phyloP scores from a whole-genome alignment of 2,329 filamentous ascomycete genomes.

The Acarospora socialis region DNA sequence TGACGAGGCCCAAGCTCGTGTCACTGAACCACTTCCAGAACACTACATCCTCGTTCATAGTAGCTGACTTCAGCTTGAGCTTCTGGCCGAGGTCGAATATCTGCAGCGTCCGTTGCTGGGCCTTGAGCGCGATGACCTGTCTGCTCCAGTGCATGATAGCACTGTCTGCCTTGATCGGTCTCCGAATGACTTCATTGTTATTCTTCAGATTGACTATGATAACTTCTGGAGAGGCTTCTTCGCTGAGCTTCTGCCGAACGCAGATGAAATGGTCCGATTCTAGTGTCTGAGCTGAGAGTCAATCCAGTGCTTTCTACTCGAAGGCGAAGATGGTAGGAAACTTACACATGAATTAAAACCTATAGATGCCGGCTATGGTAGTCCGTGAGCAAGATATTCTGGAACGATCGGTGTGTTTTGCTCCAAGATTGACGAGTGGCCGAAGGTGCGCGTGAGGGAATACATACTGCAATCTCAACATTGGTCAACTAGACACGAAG shows the following conservation, averaged over 20 bases:
- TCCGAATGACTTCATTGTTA: conserved; percentile 83
- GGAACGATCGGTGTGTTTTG: conserved; percentile 13
- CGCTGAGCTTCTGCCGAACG: conserved; percentile 84
- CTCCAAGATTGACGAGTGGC: conserved; percentile 12
- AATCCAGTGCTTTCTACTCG: conserved; percentile 14
- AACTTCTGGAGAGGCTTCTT: conserved; percentile 75
- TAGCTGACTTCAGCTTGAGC: conserved; percentile 89
- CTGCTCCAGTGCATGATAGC: conserved; percentile 98
- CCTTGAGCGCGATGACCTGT: conserved; percentile 93
- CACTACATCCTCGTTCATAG: conserved; percentile 92
- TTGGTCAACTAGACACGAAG: conserved; percentile 33
- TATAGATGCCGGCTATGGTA: conserved; percentile 36
- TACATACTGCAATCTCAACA: conserved; percentile 39
- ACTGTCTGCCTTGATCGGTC: conserved; percentile 97
- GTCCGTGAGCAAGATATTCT: conserved; percentile 6
- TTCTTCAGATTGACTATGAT: conserved; percentile 98
- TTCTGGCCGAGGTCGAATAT: conserved; percentile 93
- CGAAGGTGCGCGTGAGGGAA: conserved; percentile 12
- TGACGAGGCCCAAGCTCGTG: conserved; percentile 74
- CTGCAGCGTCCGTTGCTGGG: conserved; percentile 84
- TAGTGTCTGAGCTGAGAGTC: conserved; percentile 54
- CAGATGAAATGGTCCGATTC: conserved; percentile 96
- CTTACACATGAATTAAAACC: conserved; percentile 78
- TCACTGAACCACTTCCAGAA: conserved; percentile 99
- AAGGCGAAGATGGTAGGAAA: conserved; percentile 15